A percentile compares a stretch with the other conserved stretches of the same genome.
These are phyloP conservation scores for Auricularia sp. DNA, from an alignment of 768 basidiomycete genomes.

Conservation along the genomic window DNA sequence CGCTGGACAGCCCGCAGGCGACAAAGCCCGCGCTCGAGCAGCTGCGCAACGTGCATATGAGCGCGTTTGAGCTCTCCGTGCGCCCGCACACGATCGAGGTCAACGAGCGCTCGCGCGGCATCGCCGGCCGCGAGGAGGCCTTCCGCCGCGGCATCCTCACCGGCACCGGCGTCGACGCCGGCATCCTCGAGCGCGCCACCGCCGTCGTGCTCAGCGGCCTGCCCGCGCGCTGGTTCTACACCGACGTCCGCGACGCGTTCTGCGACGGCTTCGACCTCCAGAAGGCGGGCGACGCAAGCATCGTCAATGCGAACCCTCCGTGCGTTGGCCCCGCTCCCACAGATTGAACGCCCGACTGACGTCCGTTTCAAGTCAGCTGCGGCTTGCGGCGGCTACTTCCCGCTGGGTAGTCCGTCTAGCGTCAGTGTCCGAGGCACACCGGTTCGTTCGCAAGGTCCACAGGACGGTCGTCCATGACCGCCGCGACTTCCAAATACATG, in stretches of 20 bases:
- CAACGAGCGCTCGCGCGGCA: constrained; percentile 25
- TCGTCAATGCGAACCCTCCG: not conserved
- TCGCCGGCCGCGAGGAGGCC: constrained; percentile 30
- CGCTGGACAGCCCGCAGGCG: constrained; percentile 38
- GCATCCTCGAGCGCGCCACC: constrained; percentile 36
- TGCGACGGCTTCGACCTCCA: not conserved
- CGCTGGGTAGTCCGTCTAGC: constrained; percentile 37
- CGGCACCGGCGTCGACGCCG: constrained; percentile 42
- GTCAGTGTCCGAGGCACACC: constrained; percentile 57
- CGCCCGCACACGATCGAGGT: not conserved
- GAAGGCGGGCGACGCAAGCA: not conserved
- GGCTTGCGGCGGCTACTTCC: constrained; percentile 6
- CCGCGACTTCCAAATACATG: constrained; percentile 36
- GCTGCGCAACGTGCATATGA: constrained; percentile 35
- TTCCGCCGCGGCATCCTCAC: constrained; percentile 24
- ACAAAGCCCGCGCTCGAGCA: constrained; percentile 30
- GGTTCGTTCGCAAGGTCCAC: constrained; percentile 52
- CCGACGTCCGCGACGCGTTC: not conserved
- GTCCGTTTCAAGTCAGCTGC: not conserved
- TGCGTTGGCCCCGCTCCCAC: not conserved
- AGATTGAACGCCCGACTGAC: not conserved
- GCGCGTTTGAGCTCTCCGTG: constrained; percentile 31
- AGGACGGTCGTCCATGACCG: constrained; percentile 34
- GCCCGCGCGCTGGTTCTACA: constrained; percentile 26
- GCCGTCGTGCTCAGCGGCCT: constrained; percentile 54